Conservation (phyloP, 1,284 basidiomycete species). For the Austroboletus novae-zelandiae region DNA sequence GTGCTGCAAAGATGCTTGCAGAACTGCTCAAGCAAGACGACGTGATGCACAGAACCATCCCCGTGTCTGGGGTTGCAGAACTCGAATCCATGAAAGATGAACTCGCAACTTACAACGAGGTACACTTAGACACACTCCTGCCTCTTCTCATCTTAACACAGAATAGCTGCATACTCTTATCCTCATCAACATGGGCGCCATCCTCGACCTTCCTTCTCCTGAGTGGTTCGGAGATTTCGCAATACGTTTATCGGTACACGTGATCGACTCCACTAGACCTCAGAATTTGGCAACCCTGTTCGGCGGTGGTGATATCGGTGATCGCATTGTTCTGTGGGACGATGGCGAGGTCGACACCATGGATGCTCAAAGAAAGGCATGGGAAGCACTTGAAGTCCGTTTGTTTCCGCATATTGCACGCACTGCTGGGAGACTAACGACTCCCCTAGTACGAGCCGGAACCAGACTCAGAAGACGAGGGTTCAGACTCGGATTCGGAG, state of each 20-base stretch:
- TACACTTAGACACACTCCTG: constrained; percentile 35
- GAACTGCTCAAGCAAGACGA: constrained; percentile 92
- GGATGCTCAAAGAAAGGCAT: constrained; percentile 66
- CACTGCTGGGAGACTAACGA: not conserved
- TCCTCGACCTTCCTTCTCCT: constrained; percentile 75
- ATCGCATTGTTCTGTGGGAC: constrained; percentile 84
- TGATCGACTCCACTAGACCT: constrained; percentile 93
- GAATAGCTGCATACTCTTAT: constrained; percentile 86
- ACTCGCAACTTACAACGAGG: constrained; percentile 68
- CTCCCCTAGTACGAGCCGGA: constrained; percentile 64
- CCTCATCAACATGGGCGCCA: constrained; percentile 89
- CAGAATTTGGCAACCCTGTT: constrained; percentile 91
- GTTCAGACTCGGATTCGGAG: constrained; percentile 47
- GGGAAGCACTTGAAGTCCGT: constrained; percentile 74
- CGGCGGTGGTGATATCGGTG: constrained; percentile 64
- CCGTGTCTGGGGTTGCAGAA: constrained; percentile 85
- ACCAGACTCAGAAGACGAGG: constrained; percentile 64
- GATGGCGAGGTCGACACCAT: constrained; percentile 76
- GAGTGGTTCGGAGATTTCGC: constrained; percentile 76
- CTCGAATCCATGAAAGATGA: constrained; percentile 68
- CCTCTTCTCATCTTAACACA: constrained; percentile 3
- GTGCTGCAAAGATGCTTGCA: constrained; percentile 87
- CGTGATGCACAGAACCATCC: constrained; percentile 86
- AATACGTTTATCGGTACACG: constrained; percentile 69
- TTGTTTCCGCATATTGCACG: constrained; percentile 22